A percentile compares a stretch with the other conserved stretches of the same genome.
Conservation (phyloP, 2,329 filamentous ascomycete genomes). For the Apiospora arundinis region DNA sequence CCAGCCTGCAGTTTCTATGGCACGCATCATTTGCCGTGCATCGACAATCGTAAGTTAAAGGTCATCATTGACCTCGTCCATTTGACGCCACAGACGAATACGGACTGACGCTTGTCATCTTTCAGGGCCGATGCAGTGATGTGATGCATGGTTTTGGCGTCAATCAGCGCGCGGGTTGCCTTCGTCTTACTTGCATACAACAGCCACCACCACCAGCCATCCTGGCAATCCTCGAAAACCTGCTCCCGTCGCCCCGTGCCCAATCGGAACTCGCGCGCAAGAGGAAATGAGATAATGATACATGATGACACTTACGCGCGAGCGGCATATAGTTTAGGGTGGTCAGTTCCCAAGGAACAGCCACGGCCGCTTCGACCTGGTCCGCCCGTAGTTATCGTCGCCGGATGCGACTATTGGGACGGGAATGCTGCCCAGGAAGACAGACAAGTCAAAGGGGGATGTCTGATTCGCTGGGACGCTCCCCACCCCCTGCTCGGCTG, state of each 20-base stretch:
- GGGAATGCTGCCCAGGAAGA: conserved; percentile 47
- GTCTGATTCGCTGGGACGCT: conserved; percentile 20
- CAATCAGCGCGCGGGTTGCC: conserved; percentile 1
- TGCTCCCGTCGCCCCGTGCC: conserved; percentile 1
- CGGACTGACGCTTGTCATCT: conserved; percentile 1
- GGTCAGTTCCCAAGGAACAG: conserved; percentile 37
- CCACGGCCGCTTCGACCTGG: conserved; percentile 38
- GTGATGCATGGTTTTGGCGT: neutral
- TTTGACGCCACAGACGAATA: conserved; percentile 1
- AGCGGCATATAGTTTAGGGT: neutral
- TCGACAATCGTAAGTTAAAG: neutral
- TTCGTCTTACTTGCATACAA: neutral
- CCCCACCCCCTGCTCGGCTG: conserved; percentile 40
- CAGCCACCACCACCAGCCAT: neutral
- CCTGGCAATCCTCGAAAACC: neutral
- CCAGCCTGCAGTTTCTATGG: neutral
- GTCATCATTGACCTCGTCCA: neutral
- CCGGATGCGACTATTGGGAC: conserved; percentile 51
- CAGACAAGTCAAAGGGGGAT: conserved; percentile 24
- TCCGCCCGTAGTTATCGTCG: conserved; percentile 36
- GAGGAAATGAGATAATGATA: conserved; percentile 1
- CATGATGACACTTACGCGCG: neutral
- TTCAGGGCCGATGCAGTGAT: neutral
- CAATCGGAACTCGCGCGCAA: conserved; percentile 6
- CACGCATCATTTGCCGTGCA: conserved; percentile 1